A percentile compares a stretch with the other conserved stretches of the same genome.
Evolutionary conservation across 208 protist genomes (phyloP).

Genomic region (Entamoeba invadens): DNA sequence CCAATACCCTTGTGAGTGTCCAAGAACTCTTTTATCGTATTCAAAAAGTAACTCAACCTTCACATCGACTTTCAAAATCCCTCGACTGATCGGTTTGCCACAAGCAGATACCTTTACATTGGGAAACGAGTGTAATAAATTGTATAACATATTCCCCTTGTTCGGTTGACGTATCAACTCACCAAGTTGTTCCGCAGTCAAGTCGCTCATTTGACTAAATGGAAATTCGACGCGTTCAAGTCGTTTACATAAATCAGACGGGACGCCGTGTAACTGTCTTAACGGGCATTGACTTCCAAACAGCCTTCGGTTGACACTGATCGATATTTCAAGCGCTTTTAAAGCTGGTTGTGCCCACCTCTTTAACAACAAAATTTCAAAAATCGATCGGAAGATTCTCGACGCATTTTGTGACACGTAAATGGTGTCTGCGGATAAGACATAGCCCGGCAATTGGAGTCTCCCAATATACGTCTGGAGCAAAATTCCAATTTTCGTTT

Average conservation of each 20-base stretch:
- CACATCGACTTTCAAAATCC: slow-evolving; percentile 75
- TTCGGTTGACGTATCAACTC: slow-evolving; percentile 63
- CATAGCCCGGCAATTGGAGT: slow-evolving; percentile 80
- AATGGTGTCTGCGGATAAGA: slow-evolving; percentile 90
- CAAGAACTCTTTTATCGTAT: slow-evolving; percentile 64
- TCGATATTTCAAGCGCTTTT: slow-evolving; percentile 49
- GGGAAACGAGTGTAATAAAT: slow-evolving; percentile 75
- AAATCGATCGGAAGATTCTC: slow-evolving; percentile 57
- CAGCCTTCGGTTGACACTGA: slow-evolving; percentile 82
- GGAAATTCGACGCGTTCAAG: slow-evolving; percentile 77
- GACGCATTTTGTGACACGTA: slow-evolving; percentile 85
- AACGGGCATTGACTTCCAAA: slow-evolving; percentile 75
- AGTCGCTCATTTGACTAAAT: slow-evolving; percentile 75
- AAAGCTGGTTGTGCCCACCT: slow-evolving; percentile 8
- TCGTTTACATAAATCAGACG: slow-evolving; percentile 65
- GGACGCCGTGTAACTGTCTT: slow-evolving; percentile 47
- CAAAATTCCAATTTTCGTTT: slow-evolving; percentile 91
- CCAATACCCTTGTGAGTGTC: slow-evolving; percentile 64
- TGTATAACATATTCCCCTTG: slow-evolving; percentile 58
- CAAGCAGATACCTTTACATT: slow-evolving; percentile 65
- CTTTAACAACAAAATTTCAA: slow-evolving; percentile 70
- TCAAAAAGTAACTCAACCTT: slow-evolving; percentile 80
- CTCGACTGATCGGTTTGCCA: slow-evolving; percentile 78
- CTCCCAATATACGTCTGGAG: slow-evolving; percentile 94
- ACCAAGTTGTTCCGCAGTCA: slow-evolving; percentile 68